These are phyloP conservation scores for Crucibulum laeve DNA, from an alignment of 768 basidiomycete species.

Conservation along the genomic window DNA sequence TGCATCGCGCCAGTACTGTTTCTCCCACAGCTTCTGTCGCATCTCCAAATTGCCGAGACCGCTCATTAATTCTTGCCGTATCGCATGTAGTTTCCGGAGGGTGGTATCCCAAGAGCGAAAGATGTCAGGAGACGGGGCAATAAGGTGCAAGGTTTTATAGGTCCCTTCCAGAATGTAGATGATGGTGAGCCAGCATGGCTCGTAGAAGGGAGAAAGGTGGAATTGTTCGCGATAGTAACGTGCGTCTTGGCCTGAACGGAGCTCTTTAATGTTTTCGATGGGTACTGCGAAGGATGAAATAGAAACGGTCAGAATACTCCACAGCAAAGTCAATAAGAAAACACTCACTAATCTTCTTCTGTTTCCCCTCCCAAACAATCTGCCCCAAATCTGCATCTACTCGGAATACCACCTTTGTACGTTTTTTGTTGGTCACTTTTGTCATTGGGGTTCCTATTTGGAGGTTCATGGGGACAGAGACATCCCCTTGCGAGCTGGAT, in stretches of 20 bases:
- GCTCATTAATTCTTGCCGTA: conserved; percentile 67
- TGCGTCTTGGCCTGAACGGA: conserved; percentile 70
- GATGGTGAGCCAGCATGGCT: conserved; percentile 80
- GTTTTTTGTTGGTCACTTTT: conserved; percentile 74
- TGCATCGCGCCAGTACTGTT: conserved; percentile 77
- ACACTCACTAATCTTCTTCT: conserved; percentile 51
- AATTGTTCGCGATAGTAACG: conserved; percentile 70
- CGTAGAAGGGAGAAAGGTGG: conserved; percentile 55
- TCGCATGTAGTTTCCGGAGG: conserved; percentile 56
- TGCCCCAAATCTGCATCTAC: conserved; percentile 76
- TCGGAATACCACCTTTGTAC: conserved; percentile 62
- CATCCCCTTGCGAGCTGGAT: too few species aligned
- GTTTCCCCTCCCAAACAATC: conserved; percentile 69
- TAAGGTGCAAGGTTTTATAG: conserved; percentile 85
- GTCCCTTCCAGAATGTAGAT: conserved; percentile 73
- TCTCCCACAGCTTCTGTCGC: conserved; percentile 71
- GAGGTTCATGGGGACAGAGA: conserved; percentile 34
- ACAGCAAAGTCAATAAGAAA: background rate
- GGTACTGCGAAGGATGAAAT: conserved; percentile 47
- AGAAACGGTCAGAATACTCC: conserved; percentile 3
- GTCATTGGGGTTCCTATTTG: conserved; percentile 66
- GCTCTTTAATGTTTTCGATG: conserved; percentile 83
- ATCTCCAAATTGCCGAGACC: conserved; percentile 61
- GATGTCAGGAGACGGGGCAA: conserved; percentile 54
- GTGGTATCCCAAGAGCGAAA: conserved; percentile 55